Percentiles rank a stretch among this genome's conserved stretches.
Evolutionary conservation across 2,329 filamentous ascomycete species (phyloP).

Genomic region (Aureobasidium mangrovei): DNA sequence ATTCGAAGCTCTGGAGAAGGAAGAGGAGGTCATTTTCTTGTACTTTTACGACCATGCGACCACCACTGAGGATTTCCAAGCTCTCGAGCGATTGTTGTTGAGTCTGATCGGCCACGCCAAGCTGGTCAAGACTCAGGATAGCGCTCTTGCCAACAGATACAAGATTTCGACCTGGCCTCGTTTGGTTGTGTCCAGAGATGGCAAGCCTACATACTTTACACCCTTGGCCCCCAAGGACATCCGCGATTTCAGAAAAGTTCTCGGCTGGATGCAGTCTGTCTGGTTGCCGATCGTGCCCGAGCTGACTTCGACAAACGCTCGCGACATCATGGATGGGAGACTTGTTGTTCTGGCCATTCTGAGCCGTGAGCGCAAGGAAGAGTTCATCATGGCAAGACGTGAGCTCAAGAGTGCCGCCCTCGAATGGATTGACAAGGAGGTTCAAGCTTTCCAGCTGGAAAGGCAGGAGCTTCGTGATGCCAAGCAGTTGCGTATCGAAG

Average conservation of each 20-base stretch:
- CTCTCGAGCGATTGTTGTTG: constrained; percentile 76
- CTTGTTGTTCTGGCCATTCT: constrained; percentile 89
- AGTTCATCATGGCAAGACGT: constrained; percentile 67
- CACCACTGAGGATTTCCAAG: constrained; percentile 81
- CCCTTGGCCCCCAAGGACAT: constrained; percentile 83
- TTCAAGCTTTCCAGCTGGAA: constrained; percentile 83
- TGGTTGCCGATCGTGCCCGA: constrained; percentile 96
- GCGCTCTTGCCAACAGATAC: constrained; percentile 67
- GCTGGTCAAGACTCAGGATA: constrained; percentile 82
- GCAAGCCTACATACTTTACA: constrained; percentile 81
- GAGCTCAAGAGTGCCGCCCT: constrained; percentile 93
- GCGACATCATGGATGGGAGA: constrained; percentile 90
- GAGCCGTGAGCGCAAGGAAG: constrained; percentile 67
- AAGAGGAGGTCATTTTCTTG: constrained; percentile 89
- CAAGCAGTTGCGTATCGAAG: constrained; percentile 91
- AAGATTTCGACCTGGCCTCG: constrained; percentile 98
- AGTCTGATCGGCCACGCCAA: constrained; percentile 86
- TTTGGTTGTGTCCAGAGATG: constrained; percentile 79
- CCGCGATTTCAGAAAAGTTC: constrained; percentile 71
- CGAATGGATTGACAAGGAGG: constrained; percentile 97
- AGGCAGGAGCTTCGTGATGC: constrained; percentile 86
- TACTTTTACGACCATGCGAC: constrained; percentile 98
- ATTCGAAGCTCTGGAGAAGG: constrained; percentile 79
- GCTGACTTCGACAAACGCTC: constrained; percentile 80
- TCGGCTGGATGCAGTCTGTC: constrained; percentile 90